These are phyloP conservation scores for Platanthera zijinensis DNA, from an alignment of 106 monocot genomes.

Conservation along the genomic window DNA sequence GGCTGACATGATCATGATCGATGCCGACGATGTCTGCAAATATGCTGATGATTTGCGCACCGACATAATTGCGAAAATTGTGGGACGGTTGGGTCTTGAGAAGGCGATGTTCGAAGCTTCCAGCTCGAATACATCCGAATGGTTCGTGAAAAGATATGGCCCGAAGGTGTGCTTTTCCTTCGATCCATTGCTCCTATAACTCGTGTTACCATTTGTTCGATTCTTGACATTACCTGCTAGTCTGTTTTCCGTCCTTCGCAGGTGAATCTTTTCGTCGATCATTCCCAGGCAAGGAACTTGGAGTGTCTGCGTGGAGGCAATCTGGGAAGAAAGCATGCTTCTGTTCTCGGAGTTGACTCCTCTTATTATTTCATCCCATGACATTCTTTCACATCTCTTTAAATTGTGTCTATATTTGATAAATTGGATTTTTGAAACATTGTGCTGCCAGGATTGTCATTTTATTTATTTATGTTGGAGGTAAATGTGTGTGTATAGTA, in stretches of 20 bases:
- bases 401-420: too few relatives aligned
- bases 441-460: too few relatives aligned
- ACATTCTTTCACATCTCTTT: background rate
- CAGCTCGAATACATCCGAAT: conserved; percentile 46
- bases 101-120: conserved; percentile 81
- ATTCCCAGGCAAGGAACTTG: conserved; percentile 76
- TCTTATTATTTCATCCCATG: conserved; percentile 31
- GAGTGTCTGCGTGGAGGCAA: conserved; percentile 52
- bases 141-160: conserved; percentile 70
- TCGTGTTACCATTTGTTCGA: background rate
- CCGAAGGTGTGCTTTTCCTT: conserved; percentile 56
- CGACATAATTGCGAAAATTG: conserved; percentile 78
- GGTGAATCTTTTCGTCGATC: conserved; percentile 83
- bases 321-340: conserved; percentile 22
- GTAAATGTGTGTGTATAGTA: too few relatives aligned
- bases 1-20: conserved; percentile 84
- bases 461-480: too few relatives aligned
- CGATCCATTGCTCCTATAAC: background rate
- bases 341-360: conserved; percentile 15
- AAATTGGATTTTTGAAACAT: too few relatives aligned
- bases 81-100: conserved; percentile 67
- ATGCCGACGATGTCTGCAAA: conserved; percentile 64
- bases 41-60: conserved; percentile 44
- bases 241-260: conserved; percentile 8
- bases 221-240: background rate